A percentile compares a stretch with the other conserved stretches of the same genome.
These are phyloP conservation scores for Priceomyces fermenticarens DNA, from an alignment of 805 yeast genomes.

Conservation along the genomic window DNA sequence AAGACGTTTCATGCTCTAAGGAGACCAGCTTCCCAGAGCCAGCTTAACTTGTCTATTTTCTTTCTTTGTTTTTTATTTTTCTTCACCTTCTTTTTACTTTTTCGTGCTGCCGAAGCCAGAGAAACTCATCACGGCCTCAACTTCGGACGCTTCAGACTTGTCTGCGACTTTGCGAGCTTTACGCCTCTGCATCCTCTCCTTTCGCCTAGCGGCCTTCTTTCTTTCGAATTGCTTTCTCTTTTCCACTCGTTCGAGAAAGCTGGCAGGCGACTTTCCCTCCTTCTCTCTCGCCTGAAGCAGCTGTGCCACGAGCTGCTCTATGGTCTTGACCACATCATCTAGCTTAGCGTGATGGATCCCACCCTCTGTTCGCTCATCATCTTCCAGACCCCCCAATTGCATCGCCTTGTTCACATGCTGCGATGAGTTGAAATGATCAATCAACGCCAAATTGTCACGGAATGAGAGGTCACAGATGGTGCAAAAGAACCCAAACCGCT, in stretches of 20 bases:
- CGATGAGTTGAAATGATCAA: conserved; percentile 80
- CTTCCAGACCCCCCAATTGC: conserved; percentile 5
- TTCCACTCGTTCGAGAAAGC: conserved; percentile 33
- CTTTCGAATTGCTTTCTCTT: conserved; percentile 38
- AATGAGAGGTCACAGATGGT: conserved; percentile 75
- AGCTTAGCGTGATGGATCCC: conserved; percentile 35
- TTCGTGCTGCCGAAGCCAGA: conserved; percentile 52
- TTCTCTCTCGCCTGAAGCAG: conserved; percentile 29
- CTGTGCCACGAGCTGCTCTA: conserved; percentile 27
- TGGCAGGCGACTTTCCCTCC: conserved; percentile 32
- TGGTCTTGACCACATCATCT: conserved; percentile 28
- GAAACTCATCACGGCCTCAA: conserved; percentile 57
- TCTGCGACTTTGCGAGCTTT: conserved; percentile 7
- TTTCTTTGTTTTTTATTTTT: too few species aligned
- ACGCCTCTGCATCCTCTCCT: conserved; percentile 20
- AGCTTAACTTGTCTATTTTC: too few species aligned
- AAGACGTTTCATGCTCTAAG: too few species aligned
- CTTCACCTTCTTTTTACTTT: conserved; percentile 15
- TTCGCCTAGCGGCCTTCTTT: conserved; percentile 24
- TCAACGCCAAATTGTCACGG: conserved; percentile 75
- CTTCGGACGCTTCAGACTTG: conserved; percentile 14
- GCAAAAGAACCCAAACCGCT: conserved; percentile 82
- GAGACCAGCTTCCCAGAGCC: too few species aligned
- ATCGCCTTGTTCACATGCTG: conserved; percentile 51
- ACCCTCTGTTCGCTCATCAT: conserved; percentile 21